Conservation (phyloP, 2,329 filamentous ascomycete genomes). For the Penicillium polonicum region DNA sequence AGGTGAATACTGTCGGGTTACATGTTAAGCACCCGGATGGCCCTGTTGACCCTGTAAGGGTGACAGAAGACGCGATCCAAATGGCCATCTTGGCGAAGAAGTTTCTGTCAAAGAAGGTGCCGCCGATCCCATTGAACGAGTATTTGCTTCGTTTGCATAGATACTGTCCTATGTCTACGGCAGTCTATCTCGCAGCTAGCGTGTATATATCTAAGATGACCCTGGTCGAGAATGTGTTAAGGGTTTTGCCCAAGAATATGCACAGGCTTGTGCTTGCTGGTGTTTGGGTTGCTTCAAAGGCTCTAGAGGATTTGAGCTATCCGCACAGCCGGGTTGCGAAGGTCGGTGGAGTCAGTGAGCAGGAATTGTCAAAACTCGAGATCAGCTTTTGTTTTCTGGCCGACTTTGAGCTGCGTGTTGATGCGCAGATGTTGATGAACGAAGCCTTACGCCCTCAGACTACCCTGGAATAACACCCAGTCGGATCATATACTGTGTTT, state of each 20-base stretch:
- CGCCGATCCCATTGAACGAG: slow-evolving; percentile 76
- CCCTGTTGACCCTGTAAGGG: slow-evolving; percentile 55
- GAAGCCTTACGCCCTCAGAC: slow-evolving; percentile 38
- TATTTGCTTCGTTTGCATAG: slow-evolving; percentile 85
- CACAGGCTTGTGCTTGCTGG: slow-evolving; percentile 83
- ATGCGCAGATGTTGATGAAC: slow-evolving; percentile 53
- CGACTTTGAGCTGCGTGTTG: slow-evolving; percentile 75
- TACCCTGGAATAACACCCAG: not conserved
- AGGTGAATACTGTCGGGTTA: slow-evolving; percentile 32
- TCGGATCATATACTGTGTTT: not conserved
- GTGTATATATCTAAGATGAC: slow-evolving; percentile 83
- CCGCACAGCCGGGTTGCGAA: slow-evolving; percentile 78
- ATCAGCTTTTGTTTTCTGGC: slow-evolving; percentile 84
- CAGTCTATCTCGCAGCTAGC: slow-evolving; percentile 86
- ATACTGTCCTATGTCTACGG: slow-evolving; percentile 91
- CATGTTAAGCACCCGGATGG: slow-evolving; percentile 40
- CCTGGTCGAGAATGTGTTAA: slow-evolving; percentile 72
- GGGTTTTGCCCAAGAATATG: slow-evolving; percentile 78
- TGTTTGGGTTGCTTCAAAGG: slow-evolving; percentile 86
- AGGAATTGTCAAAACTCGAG: slow-evolving; percentile 79
- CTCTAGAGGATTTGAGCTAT: slow-evolving; percentile 88
- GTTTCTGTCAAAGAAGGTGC: slow-evolving; percentile 87
- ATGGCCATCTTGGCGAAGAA: slow-evolving; percentile 84
- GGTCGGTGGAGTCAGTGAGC: slow-evolving; percentile 82
- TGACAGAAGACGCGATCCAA: slow-evolving; percentile 72